phyloP scores from a whole-genome alignment of 1,284 basidiomycete species.

The Coriolopsis trogii region DNA sequence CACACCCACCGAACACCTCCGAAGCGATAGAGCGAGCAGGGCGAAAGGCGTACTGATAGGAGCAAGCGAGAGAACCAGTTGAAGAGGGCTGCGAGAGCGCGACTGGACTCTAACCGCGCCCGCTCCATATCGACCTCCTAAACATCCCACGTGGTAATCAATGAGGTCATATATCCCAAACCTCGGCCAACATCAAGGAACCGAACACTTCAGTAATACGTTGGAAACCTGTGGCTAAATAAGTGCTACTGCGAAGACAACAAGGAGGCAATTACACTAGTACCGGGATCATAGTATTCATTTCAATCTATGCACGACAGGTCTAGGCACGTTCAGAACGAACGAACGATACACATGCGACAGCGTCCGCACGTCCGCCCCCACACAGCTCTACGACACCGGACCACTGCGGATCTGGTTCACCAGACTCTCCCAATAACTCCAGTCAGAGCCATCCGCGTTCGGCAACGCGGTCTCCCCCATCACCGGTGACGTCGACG shows the following conservation, averaged over 20 bases:
- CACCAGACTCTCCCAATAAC: constrained; percentile 80
- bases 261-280: no score
- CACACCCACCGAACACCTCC: no score
- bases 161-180: constrained; percentile 8
- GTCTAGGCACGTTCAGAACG: no score
- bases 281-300: no score
- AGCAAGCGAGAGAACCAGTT: no score
- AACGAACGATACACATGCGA: no score
- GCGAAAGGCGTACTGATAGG: no score
- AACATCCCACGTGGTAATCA: background rate
- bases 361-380: background rate
- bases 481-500: constrained; percentile 23
- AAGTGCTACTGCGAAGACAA: no score
- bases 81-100: background rate
- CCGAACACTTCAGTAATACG: no score
- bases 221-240: no score
- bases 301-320: no score
- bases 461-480: constrained; percentile 39
- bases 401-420: constrained; percentile 70
- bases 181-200: background rate
- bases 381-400: constrained; percentile 23
- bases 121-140: background rate
- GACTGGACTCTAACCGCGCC: background rate
- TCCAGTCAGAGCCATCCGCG: constrained; percentile 72
- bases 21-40: no score